These are phyloP conservation scores for Aspergillus sp. DNA, from an alignment of 2,329 filamentous ascomycete species.

Conservation along the genomic window DNA sequence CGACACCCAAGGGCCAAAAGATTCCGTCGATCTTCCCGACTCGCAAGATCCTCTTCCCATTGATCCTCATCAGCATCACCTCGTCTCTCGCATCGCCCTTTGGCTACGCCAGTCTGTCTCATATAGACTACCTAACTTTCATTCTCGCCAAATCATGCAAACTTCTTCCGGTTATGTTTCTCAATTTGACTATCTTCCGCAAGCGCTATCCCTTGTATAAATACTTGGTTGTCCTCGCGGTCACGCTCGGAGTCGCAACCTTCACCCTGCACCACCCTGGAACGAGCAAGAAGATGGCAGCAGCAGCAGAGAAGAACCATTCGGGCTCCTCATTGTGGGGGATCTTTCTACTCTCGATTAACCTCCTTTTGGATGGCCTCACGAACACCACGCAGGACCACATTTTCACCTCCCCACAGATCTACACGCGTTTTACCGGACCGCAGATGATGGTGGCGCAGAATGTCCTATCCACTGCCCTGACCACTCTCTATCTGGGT, in stretches of 20 bases:
- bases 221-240: conserved; percentile 84
- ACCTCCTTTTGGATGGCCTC: conserved; percentile 89
- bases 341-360: conserved; percentile 74
- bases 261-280: conserved; percentile 82
- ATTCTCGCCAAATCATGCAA: conserved; percentile 98
- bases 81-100: conserved; percentile 89
- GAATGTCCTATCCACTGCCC: conserved; percentile 74
- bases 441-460: conserved; percentile 99
- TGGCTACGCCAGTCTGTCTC: conserved; percentile 82
- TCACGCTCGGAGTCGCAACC: conserved; percentile 85
- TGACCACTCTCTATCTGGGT: conserved; percentile 71
- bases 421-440: conserved; percentile 72
- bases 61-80: conserved; percentile 79
- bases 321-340: conserved; percentile 64
- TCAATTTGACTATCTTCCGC: conserved; percentile 87
- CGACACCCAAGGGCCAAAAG: conserved; percentile 50
- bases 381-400: conserved; percentile 97
- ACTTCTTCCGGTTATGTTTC: conserved; percentile 94
- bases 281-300: conserved; percentile 49
- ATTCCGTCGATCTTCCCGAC: conserved; percentile 64
- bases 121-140: conserved; percentile 98
- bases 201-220: conserved; percentile 91
- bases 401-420: conserved; percentile 61
- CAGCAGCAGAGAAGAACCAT: conserved; percentile 42
- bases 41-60: conserved; percentile 63